Evolutionary conservation across 257 asterid genomes (phyloP).

Genomic region (Jasminum sambac): DNA sequence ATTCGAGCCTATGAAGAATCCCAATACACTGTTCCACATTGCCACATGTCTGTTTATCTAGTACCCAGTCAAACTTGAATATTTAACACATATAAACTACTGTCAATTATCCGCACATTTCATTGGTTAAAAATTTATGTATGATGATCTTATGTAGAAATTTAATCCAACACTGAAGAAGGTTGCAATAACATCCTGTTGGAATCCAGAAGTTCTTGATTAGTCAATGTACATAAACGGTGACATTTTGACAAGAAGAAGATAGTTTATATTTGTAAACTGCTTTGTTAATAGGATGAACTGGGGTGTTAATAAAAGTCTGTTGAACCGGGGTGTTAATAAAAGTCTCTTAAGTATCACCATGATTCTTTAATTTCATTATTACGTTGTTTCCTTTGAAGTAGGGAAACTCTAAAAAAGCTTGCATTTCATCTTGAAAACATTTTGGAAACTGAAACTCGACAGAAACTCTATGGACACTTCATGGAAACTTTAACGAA

Average conservation of each 20-base stretch:
- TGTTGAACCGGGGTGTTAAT: no score
- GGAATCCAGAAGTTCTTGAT: conserved; percentile 15
- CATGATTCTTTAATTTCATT: background rate
- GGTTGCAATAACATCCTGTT: conserved; percentile 49
- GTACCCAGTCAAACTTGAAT: no score
- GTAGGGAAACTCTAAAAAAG: no score
- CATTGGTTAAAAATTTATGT: background rate
- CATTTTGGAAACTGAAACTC: no score
- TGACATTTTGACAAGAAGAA: background rate
- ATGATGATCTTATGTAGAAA: conserved; percentile 38
- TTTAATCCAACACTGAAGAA: conserved; percentile 55
- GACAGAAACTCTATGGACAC: no score
- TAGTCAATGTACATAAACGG: background rate
- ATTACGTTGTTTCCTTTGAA: background rate
- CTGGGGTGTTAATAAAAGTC: no score
- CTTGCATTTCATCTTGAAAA: no score
- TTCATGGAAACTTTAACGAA: no score
- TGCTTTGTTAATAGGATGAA: no score
- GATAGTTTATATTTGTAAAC: background rate
- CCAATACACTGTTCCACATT: conserved; percentile 84
- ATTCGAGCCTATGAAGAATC: conserved; percentile 94
- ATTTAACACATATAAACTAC: no score
- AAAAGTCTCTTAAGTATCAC: no score
- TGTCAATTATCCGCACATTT: no score
- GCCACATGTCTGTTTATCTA: conserved; percentile 86